Evolutionary conservation across 345 rosid genomes (phyloP), one percentile per base, ranked within the genome.

Genomic region (Boechera stricta): DNA sequence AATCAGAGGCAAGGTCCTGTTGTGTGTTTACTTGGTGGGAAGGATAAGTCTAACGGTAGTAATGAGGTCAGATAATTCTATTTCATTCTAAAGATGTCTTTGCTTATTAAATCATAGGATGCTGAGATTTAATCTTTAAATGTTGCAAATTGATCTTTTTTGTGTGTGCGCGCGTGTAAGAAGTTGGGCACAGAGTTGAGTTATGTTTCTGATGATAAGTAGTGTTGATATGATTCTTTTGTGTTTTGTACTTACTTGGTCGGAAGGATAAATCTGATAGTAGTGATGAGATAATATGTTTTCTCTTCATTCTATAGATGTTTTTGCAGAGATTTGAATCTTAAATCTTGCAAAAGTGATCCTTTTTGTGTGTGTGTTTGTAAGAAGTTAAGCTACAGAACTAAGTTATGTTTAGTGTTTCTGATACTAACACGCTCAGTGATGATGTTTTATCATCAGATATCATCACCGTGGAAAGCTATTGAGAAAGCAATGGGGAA

Each of bases 11-110:
- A 47, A 73, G 26, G 67, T n/a, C 12, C 79, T 10, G 75, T 79
- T 57, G 75, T 86, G 36, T 87, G 91, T 62, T 81, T 81, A 59
- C 85, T 89, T 69, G 91, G 88, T 29, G 90, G 89, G 39, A 79
- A 83, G 77, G 97, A 79, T 79, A 84, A 73, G 76, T 64, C 88
- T 0, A 85, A 80, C 45, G 58, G 67, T 33, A 75, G 52, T 42
- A 74, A 80, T 33, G 82, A 83, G 85, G 93, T 84, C 9, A 55
- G 41, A 49, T 48, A 12, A 28, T 61, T 42, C n/a, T 28, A 11
- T 29, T 45, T 69, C 12, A 33, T 58, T 54, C 11, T 15, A 16
- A 12, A 38, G 6, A 18, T 16, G 18, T 54, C 15, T 55, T 26
- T 63, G 32, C 32, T 21, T 16, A 24, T 33, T 66, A 47, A 8